Conservation (phyloP, 768 basidiomycete genomes). For the Boletus tomentosulus region DNA sequence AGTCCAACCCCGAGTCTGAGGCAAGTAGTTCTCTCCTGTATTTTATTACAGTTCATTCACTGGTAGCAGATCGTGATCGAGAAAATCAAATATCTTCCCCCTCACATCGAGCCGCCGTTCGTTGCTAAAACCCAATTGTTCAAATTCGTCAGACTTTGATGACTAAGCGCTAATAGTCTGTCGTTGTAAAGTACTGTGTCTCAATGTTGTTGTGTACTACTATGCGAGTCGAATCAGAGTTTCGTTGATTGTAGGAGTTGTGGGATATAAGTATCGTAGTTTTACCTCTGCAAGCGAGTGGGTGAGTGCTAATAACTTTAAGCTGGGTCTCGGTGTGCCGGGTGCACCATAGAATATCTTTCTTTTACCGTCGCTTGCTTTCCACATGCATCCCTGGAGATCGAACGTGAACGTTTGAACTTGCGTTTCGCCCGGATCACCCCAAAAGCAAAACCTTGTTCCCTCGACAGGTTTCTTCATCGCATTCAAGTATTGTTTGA, state of each 20-base stretch:
- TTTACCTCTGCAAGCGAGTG: too few species aligned
- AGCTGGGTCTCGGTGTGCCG: too few species aligned
- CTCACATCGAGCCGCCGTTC: background rate
- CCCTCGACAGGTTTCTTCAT: too few species aligned
- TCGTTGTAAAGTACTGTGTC: background rate
- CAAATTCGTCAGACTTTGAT: background rate
- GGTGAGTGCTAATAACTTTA: too few species aligned
- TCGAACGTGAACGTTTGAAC: too few species aligned
- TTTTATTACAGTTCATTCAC: background rate
- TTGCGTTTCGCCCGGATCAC: too few species aligned
- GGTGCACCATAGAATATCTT: too few species aligned
- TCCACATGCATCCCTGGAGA: too few species aligned
- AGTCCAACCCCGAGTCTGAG: background rate
- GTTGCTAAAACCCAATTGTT: background rate
- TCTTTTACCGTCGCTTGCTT: too few species aligned
- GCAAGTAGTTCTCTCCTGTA: background rate
- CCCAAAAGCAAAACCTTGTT: too few species aligned
- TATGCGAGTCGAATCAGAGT: background rate
- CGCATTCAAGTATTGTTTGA: too few species aligned
- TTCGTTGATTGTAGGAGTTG: background rate
- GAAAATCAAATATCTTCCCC: background rate
- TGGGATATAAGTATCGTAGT: too few species aligned
- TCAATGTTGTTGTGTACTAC: background rate
- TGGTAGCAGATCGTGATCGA: background rate
- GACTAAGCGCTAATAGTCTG: background rate